These are phyloP conservation scores for Tardiomyces depauwii DNA, from an alignment of 1,139 yeast species.

Conservation along the genomic window DNA sequence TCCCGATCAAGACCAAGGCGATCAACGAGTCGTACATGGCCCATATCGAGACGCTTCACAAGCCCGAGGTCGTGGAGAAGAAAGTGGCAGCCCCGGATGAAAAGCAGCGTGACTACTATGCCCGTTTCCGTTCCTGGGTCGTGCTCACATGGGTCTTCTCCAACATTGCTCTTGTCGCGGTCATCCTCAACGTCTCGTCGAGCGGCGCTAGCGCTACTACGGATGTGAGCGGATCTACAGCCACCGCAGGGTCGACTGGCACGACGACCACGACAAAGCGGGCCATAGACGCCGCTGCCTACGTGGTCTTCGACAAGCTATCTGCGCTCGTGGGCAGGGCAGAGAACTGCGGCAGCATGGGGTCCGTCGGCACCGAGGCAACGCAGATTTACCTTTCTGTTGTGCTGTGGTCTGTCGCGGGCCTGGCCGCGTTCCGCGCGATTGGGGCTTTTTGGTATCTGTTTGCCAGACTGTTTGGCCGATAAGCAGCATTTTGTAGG, in stretches of 20 bases:
- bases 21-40: conserved; percentile 48
- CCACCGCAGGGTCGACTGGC: conserved; percentile 4
- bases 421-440: conserved; percentile 58
- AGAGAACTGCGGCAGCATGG: conserved; percentile 14
- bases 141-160: conserved; percentile 72
- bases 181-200: conserved; percentile 51
- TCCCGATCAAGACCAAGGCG: conserved; percentile 53
- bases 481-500: conserved; percentile 7
- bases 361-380: conserved; percentile 12
- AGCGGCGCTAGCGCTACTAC: conserved; percentile 1
- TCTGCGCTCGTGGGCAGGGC: not conserved
- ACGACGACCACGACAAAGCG: no score
- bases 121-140: conserved; percentile 64
- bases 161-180: conserved; percentile 53
- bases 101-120: conserved; percentile 46
- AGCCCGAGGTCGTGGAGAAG: conserved; percentile 18
- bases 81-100: conserved; percentile 18
- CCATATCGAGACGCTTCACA: conserved; percentile 36
- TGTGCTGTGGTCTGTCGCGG: conserved; percentile 71
- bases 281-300: no score
- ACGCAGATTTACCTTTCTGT: conserved; percentile 49
- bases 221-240: conserved; percentile 1
- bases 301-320: no score
- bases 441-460: conserved; percentile 34
- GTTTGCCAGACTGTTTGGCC: conserved; percentile 21